Evolutionary conservation across 2,329 filamentous ascomycete species (phyloP).

Genomic region (Apiospora phragmitis): DNA sequence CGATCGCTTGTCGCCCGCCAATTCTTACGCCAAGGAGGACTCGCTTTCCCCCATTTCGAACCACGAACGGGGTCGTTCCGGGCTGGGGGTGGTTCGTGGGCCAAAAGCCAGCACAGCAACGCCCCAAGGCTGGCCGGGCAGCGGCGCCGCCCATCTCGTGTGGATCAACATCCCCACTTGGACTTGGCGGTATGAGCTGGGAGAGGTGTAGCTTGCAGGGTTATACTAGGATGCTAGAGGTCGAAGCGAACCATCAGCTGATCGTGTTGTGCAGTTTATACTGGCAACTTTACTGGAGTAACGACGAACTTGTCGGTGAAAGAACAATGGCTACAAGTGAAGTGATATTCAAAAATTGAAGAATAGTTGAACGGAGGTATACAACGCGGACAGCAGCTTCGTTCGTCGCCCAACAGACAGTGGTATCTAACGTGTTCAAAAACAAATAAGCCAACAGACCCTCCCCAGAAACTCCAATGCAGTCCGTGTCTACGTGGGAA

Average conservation of each 20-base stretch:
- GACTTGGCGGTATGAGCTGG: background rate
- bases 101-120: background rate
- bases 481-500: constrained; percentile 1
- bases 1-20: background rate
- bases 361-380: background rate
- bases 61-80: background rate
- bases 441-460: constrained; percentile 4
- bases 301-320: background rate
- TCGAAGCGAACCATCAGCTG: background rate
- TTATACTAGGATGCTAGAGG: background rate
- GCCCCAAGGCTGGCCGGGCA: constrained; percentile 5
- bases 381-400: background rate
- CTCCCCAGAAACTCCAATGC: constrained; percentile 6
- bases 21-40: background rate
- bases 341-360: background rate
- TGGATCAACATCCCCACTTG: background rate
- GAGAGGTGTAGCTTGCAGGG: background rate
- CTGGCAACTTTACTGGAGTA: background rate
- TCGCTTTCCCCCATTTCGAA: background rate
- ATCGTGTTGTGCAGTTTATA: background rate
- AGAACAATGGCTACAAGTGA: background rate
- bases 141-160: background rate
- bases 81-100: background rate
- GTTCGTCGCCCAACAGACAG: constrained; percentile 1
- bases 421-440: constrained; percentile 7